Evolutionary conservation across 2,329 filamentous ascomycete genomes (phyloP), one percentile per base, ranked within the genome.

Genomic region (Colletotrichum karsti): DNA sequence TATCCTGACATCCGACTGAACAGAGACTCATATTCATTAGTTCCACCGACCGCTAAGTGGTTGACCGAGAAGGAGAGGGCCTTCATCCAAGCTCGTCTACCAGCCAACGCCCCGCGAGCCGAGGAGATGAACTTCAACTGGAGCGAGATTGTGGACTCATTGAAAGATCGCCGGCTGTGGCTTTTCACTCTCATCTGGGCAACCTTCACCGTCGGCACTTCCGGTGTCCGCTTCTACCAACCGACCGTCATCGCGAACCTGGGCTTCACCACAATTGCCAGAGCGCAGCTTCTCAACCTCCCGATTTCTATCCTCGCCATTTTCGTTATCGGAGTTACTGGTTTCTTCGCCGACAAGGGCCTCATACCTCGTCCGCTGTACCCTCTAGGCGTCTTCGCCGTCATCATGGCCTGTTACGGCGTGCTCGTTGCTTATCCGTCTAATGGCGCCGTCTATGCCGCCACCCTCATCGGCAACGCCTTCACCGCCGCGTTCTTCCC

Each of bases 201-300:
- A 0, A 77, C 79, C 15, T 83, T 80, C 57, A 84, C 81, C 7
- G 77, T 83, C 33, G 82, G 81, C 5, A 82, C 80, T 7, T 76
- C 77, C 28, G 82, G 81, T 12, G 74, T 83, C 6, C 74, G 73
- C 2, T 83, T 83, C 69, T 83, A 83, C 60, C 80, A 82, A 62
- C 78, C 80, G 2, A 83, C 80, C 2, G 79, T 83, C 33, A 81
- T 83, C 61, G 79, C 80, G 1, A 74, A 76, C 55, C 71, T 78
- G 0, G 76, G 75, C 3, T 77, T 74, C 69, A 83, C 78, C 18
- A 80, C 77, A 9, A 84, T 86, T 51, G 83, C 82, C 1, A 74
- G 79, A 51, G 80, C 81, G 3, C 84, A 86, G 69, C 78, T 87
- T 0, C 81, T 86, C 50, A 86, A 85, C 67, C 77, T 86, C 13